Percentiles rank a stretch among this genome's conserved stretches.
phyloP scores from a whole-genome alignment of 2,329 filamentous ascomycete species.

The Davidsoniella australis region DNA sequence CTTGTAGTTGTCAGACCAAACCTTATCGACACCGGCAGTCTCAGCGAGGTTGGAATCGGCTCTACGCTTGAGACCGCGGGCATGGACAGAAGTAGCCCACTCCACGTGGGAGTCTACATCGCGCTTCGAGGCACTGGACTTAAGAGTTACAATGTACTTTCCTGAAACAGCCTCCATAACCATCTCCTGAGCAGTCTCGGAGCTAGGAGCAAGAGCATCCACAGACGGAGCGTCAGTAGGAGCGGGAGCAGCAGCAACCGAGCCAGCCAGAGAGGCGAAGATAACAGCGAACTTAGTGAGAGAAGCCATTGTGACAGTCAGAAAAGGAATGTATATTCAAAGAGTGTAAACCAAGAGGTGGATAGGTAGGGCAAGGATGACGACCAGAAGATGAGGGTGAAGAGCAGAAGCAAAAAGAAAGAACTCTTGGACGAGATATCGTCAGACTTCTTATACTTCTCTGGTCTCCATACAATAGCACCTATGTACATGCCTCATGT shows the following conservation, averaged over 20 bases:
- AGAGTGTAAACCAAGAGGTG: too few species aligned
- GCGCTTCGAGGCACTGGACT: constrained; percentile 19
- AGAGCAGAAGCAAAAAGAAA: too few species aligned
- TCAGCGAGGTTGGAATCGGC: constrained; percentile 14
- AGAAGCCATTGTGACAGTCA: constrained; percentile 1
- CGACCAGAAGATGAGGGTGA: too few species aligned
- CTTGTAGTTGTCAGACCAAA: constrained; percentile 18
- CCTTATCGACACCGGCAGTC: constrained; percentile 18
- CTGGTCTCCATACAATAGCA: too few species aligned
- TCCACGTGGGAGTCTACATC: constrained; percentile 20
- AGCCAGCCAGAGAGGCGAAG: constrained; percentile 4
- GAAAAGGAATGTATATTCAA: too few species aligned
- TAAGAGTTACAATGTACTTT: constrained; percentile 30
- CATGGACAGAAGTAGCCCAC: constrained; percentile 20
- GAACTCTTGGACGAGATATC: too few species aligned
- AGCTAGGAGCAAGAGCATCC: neutral
- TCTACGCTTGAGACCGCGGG: constrained; percentile 19
- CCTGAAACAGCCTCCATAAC: constrained; percentile 14
- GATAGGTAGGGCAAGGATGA: too few species aligned
- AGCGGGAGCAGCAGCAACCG: constrained; percentile 7
- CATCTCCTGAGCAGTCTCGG: neutral
- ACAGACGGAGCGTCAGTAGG: neutral
- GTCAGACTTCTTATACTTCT: too few species aligned
- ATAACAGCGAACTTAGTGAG: constrained; percentile 4
- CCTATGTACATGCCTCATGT: too few species aligned